Percentiles rank a stretch among this genome's conserved stretches.
phyloP scores from a whole-genome alignment of 2,329 filamentous ascomycete species.

The Penicillium frequentans region DNA sequence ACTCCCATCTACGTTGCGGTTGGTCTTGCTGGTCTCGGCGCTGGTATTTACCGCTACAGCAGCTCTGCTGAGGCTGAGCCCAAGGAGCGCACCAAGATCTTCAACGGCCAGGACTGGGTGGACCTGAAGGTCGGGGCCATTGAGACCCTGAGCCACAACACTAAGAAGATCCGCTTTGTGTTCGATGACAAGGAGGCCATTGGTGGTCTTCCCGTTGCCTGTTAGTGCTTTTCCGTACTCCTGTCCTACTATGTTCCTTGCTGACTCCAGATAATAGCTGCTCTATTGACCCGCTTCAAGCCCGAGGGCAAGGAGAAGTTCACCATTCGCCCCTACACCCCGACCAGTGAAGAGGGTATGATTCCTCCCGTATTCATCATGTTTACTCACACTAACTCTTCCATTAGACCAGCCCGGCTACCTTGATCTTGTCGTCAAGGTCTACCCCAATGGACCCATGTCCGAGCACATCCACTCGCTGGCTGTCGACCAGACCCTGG shows the following conservation, averaged over 20 bases:
- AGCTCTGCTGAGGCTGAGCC: slow-evolving; percentile 31
- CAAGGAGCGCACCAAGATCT: slow-evolving; percentile 51
- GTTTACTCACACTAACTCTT: background rate
- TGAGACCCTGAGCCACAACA: slow-evolving; percentile 87
- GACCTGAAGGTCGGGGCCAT: slow-evolving; percentile 76
- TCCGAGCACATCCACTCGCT: slow-evolving; percentile 83
- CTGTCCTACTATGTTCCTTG: background rate
- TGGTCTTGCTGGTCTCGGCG: slow-evolving; percentile 46
- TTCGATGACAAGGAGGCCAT: slow-evolving; percentile 81
- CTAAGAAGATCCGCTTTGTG: slow-evolving; percentile 86
- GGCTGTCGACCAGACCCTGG: slow-evolving; percentile 75
- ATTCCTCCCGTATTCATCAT: background rate
- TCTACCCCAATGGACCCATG: slow-evolving; percentile 89
- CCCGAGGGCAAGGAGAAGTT: slow-evolving; percentile 79
- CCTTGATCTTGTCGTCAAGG: slow-evolving; percentile 88
- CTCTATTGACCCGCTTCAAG: slow-evolving; percentile 89
- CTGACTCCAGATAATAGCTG: slow-evolving; percentile 48
- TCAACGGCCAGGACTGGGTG: slow-evolving; percentile 86
- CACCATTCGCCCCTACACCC: slow-evolving; percentile 89
- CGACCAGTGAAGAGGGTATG: slow-evolving; percentile 77
- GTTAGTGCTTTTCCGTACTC: slow-evolving; percentile 42
- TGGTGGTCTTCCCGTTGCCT: slow-evolving; percentile 78
- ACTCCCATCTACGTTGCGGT: slow-evolving; percentile 55
- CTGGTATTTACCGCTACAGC: slow-evolving; percentile 58
- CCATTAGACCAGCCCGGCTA: slow-evolving; percentile 69